A percentile compares a stretch with the other conserved stretches of the same genome.
Evolutionary conservation across 2,329 filamentous ascomycete genomes (phyloP).

Genomic region (Gnomoniopsis sp.): DNA sequence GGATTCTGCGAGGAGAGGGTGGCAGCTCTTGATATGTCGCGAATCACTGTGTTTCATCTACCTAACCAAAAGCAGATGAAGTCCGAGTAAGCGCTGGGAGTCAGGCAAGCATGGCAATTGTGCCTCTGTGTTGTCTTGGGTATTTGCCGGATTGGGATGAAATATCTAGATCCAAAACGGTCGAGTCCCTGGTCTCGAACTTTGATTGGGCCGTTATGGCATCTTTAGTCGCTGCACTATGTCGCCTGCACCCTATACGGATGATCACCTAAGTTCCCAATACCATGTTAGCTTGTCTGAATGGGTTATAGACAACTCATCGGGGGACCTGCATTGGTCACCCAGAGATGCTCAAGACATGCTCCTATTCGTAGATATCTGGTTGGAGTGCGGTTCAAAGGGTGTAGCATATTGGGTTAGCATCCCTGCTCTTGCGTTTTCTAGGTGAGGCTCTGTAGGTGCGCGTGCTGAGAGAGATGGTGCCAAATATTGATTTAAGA

Average conservation of each 20-base stretch:
- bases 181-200: too few species aligned
- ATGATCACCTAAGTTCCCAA: neutral
- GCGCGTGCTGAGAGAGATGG: neutral
- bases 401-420: neutral
- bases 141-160: too few species aligned
- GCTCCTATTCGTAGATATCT: neutral
- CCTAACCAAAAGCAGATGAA: too few species aligned
- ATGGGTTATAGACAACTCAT: neutral
- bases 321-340: neutral
- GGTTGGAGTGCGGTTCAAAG: neutral
- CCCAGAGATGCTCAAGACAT: neutral
- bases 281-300: neutral
- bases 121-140: too few species aligned
- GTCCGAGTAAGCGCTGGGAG: too few species aligned
- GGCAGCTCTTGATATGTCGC: too few species aligned
- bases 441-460: neutral
- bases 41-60: too few species aligned
- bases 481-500: neutral
- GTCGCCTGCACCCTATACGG: neutral
- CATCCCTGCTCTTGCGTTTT: neutral
- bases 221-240: too few species aligned
- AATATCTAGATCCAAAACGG: too few species aligned
- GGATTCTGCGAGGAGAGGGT: too few species aligned
- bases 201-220: too few species aligned
- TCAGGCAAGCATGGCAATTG: too few species aligned